A percentile compares a stretch with the other conserved stretches of the same genome.
Evolutionary conservation across 805 yeast genomes (phyloP).

Genomic region (Ogataea haglerorum): DNA sequence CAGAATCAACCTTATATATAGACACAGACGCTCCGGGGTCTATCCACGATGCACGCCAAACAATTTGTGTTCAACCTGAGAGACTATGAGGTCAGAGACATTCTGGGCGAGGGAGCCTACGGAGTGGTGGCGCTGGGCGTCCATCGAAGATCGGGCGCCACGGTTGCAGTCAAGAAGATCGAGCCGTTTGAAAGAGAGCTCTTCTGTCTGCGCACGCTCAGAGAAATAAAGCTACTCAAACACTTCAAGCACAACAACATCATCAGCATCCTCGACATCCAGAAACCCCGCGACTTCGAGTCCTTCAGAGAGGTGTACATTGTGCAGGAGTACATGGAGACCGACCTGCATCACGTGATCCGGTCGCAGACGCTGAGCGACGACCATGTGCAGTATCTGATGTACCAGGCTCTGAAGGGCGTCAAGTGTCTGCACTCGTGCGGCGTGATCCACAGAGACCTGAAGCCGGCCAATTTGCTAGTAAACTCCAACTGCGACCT

Average conservation of each 20-base stretch:
- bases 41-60: conserved; percentile 27
- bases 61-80: conserved; percentile 60
- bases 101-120: conserved; percentile 80
- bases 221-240: conserved; percentile 65
- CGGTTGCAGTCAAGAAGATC: conserved; percentile 76
- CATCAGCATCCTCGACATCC: conserved; percentile 61
- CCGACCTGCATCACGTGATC: conserved; percentile 65
- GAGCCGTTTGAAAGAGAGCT: conserved; percentile 65
- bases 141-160: conserved; percentile 52
- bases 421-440: conserved; percentile 70
- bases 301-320: conserved; percentile 67
- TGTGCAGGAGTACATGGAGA: conserved; percentile 75
- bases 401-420: conserved; percentile 68
- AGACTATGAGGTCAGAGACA: conserved; percentile 54
- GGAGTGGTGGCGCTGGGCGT: conserved; percentile 73
- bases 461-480: conserved; percentile 70
- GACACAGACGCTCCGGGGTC: neutral
- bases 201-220: conserved; percentile 64
- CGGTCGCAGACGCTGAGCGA: conserved; percentile 53
- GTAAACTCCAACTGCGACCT: conserved; percentile 69
- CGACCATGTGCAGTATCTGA: conserved; percentile 68
- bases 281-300: conserved; percentile 58
- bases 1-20: conserved; percentile 9
- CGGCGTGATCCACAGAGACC: conserved; percentile 70
- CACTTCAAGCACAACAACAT: conserved; percentile 75